These are phyloP conservation scores for Zizania latifolia DNA, from an alignment of 176 grass and related monocot genomes.

Conservation along the genomic window DNA sequence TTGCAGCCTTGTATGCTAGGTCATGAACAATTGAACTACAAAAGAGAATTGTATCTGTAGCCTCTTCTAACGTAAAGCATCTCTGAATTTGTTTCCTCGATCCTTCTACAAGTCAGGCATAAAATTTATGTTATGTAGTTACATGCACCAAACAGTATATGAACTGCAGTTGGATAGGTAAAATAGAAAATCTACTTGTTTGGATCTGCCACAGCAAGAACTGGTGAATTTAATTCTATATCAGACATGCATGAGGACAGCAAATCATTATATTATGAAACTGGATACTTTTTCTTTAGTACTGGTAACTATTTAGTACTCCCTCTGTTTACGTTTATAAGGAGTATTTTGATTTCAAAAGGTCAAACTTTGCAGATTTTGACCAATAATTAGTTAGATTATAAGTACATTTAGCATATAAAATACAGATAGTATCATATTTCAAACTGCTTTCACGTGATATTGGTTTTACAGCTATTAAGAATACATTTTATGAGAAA, in stretches of 20 bases:
- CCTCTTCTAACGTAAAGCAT: slow-evolving; percentile 85
- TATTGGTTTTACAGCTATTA: no score
- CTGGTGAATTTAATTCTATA: neutral
- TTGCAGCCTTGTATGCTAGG: slow-evolving; percentile 67
- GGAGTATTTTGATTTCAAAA: no score
- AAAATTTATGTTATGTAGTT: slow-evolving; percentile 6
- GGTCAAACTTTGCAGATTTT: no score
- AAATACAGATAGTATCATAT: no score
- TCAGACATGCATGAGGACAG: neutral
- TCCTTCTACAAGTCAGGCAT: slow-evolving; percentile 41
- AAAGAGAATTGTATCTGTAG: slow-evolving; percentile 71
- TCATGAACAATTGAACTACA: slow-evolving; percentile 92
- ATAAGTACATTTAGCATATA: no score
- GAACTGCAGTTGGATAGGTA: neutral
- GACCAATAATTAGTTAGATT: no score
- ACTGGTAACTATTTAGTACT: no score
- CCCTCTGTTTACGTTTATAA: no score
- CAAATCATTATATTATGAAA: neutral
- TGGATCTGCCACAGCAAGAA: neutral
- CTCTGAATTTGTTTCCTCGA: slow-evolving; percentile 44
- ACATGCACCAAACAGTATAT: slow-evolving; percentile 7
- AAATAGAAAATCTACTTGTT: neutral
- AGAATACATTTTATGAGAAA: no score
- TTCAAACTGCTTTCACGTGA: no score
- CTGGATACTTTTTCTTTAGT: neutral